Percentiles rank a stretch among this genome's conserved stretches.
phyloP scores from a whole-genome alignment of 2,329 filamentous ascomycete genomes.

The Dothidotthia symphoricarpi region DNA sequence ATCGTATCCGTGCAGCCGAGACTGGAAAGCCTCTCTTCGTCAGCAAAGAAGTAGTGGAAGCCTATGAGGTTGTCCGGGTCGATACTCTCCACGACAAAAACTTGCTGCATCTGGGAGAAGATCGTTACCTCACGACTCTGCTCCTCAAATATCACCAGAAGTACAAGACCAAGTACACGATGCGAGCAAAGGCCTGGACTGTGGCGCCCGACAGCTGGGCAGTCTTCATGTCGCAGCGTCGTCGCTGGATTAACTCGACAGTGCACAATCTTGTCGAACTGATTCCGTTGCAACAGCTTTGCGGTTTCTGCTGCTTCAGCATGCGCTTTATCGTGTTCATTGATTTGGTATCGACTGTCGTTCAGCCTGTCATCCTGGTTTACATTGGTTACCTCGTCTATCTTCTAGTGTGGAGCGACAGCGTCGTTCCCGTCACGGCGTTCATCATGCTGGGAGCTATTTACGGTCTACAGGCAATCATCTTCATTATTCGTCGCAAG shows the following conservation, averaged over 20 bases:
- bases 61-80: slow-evolving; percentile 88
- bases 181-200: slow-evolving; percentile 89
- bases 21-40: slow-evolving; percentile 95
- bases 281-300: slow-evolving; percentile 88
- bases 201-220: slow-evolving; percentile 92
- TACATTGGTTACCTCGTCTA: slow-evolving; percentile 91
- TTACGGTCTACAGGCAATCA: slow-evolving; percentile 93
- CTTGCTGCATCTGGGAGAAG: slow-evolving; percentile 90
- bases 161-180: slow-evolving; percentile 98
- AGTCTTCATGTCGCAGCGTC: slow-evolving; percentile 96
- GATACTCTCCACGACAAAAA: slow-evolving; percentile 99
- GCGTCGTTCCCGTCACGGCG: slow-evolving; percentile 73
- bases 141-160: slow-evolving; percentile 87
- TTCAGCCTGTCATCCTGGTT: slow-evolving; percentile 85
- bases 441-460: slow-evolving; percentile 93
- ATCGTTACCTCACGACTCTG: slow-evolving; percentile 93
- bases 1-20: slow-evolving; percentile 90
- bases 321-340: slow-evolving; percentile 98
- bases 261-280: slow-evolving; percentile 97
- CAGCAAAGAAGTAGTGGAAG: slow-evolving; percentile 83
- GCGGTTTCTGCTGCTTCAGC: slow-evolving; percentile 99
- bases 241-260: slow-evolving; percentile 99
- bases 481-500: slow-evolving; percentile 93
- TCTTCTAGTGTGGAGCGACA: slow-evolving; percentile 60
- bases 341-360: slow-evolving; percentile 85